A percentile compares a stretch with the other conserved stretches of the same genome.
phyloP scores from a whole-genome alignment of 1,284 basidiomycete species.

The Tilletiopsis washingtonensis region DNA sequence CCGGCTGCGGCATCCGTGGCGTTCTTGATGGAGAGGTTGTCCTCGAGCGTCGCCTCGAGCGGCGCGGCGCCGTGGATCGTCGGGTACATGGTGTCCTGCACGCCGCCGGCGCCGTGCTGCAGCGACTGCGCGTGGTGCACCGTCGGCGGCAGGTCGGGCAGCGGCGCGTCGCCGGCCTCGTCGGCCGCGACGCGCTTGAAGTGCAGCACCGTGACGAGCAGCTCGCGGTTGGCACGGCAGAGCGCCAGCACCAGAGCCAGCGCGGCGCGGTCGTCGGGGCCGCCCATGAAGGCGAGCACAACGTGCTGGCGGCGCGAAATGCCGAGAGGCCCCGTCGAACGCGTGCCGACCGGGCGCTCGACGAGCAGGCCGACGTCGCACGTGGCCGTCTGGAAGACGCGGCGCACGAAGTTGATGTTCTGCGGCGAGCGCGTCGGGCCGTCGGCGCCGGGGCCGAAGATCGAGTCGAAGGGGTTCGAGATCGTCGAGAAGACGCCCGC shows the following conservation, averaged over 20 bases:
- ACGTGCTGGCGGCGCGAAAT: conserved; percentile 53
- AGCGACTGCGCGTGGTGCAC: conserved; percentile 28
- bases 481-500: conserved; percentile 8
- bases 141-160: conserved; percentile 27
- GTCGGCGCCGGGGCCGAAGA: conserved; percentile 21
- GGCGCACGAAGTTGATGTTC: conserved; percentile 62
- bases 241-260: conserved; percentile 48
- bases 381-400: conserved; percentile 60
- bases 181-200: conserved; percentile 20
- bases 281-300: conserved; percentile 83
- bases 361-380: conserved; percentile 66
- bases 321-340: conserved; percentile 47
- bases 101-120: conserved; percentile 9
- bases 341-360: conserved; percentile 73
- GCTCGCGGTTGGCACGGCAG: conserved; percentile 21
- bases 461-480: conserved; percentile 26
- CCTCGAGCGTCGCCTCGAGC: conserved; percentile 31
- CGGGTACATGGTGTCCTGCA: conserved; percentile 32
- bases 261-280: conserved; percentile 80
- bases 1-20: conserved; percentile 16
- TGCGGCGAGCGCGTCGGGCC: conserved; percentile 38
- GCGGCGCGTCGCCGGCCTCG: conserved; percentile 17
- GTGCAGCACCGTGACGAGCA: conserved; percentile 22
- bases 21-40: conserved; percentile 27
- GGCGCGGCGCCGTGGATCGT: conserved; percentile 8